phyloP scores from a whole-genome alignment of 192 early-diverging fungal genomes.

The Kickxella alabastrina region DNA sequence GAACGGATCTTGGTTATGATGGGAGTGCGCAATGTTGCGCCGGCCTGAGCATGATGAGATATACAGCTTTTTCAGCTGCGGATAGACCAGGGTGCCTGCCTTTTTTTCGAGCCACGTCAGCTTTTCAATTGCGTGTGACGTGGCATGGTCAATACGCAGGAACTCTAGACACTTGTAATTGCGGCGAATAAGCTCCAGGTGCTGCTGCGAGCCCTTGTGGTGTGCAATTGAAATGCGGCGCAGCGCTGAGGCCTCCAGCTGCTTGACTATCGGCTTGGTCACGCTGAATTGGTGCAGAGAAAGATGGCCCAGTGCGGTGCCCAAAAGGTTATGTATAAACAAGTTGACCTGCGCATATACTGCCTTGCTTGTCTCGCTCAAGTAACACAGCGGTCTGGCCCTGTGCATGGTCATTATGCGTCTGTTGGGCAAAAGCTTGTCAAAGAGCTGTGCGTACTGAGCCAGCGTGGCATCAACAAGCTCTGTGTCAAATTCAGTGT shows the following conservation, averaged over 20 bases:
- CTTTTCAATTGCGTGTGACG: not conserved
- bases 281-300: not conserved
- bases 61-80: not conserved
- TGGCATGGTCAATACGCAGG: not conserved
- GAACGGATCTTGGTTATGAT: not conserved
- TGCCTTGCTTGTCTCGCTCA: not conserved
- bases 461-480: not conserved
- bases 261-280: not conserved
- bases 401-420: not conserved
- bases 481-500: not conserved
- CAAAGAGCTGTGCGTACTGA: not conserved
- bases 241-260: not conserved
- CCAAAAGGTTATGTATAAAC: not conserved
- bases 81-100: not conserved
- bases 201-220: not conserved
- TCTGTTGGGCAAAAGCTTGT: not conserved
- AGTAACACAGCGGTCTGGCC: not conserved
- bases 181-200: not conserved
- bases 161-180: not conserved
- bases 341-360: not conserved
- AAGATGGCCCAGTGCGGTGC: not conserved
- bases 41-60: not conserved
- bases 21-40: not conserved
- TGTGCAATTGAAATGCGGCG: not conserved
- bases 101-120: not conserved